These are phyloP conservation scores for Pichia sp. DNA, from an alignment of 1,139 yeast species.

Conservation along the genomic window DNA sequence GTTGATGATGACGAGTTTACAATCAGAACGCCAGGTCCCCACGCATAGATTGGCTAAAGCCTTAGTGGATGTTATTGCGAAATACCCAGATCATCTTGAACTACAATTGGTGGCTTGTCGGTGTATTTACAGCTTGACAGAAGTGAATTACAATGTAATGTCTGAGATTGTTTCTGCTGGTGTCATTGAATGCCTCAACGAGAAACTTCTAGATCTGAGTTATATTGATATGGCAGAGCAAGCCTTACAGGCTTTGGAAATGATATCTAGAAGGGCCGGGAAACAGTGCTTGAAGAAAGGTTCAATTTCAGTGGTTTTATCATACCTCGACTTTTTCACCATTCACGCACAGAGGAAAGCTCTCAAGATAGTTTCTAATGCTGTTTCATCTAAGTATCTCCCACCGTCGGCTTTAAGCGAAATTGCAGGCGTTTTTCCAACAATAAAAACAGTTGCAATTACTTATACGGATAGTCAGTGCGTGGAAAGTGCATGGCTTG, in stretches of 20 bases:
- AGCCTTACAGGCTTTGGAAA: constrained; percentile 70
- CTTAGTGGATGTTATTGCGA: constrained; percentile 52
- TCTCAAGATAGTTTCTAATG: constrained; percentile 66
- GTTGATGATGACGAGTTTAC: constrained; percentile 55
- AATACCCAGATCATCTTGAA: constrained; percentile 64
- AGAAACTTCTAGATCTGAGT: constrained; percentile 64
- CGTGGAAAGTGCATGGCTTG: constrained; percentile 63
- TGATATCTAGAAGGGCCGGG: constrained; percentile 53
- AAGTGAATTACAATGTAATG: constrained; percentile 63
- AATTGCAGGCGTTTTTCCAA: constrained; percentile 53
- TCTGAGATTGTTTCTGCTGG: constrained; percentile 59
- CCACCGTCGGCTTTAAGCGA: constrained; percentile 37
- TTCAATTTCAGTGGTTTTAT: constrained; percentile 61
- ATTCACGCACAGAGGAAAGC: constrained; percentile 87
- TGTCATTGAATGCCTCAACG: constrained; percentile 60
- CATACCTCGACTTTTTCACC: constrained; percentile 81
- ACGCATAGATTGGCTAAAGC: constrained; percentile 48
- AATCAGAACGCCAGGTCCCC: constrained; percentile 62
- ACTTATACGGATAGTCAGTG: constrained; percentile 55
- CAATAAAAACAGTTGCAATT: constrained; percentile 53
- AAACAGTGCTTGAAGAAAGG: constrained; percentile 47
- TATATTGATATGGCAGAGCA: constrained; percentile 93
- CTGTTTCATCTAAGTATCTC: constrained; percentile 60
- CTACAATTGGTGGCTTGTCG: constrained; percentile 79
- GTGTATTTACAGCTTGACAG: constrained; percentile 75